Evolutionary conservation across 768 basidiomycete genomes (phyloP).

Genomic region (Lepiota venenata): DNA sequence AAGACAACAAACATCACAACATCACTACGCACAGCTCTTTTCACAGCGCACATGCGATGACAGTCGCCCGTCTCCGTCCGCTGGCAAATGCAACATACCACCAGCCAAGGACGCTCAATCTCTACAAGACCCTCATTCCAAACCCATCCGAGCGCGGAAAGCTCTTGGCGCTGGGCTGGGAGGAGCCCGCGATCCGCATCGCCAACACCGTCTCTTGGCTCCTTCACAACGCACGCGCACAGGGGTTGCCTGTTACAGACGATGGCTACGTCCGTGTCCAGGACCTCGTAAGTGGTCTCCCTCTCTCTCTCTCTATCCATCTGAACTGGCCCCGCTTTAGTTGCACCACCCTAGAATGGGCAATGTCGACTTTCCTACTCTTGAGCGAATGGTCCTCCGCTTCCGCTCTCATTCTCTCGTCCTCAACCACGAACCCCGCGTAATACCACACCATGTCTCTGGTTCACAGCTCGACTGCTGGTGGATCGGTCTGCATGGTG

Average conservation of each 20-base stretch:
- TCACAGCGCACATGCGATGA: no score
- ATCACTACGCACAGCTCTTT: no score
- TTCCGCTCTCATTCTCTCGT: conserved; percentile 61
- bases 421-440: conserved; percentile 19
- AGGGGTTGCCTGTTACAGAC: conserved; percentile 68
- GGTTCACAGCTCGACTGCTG: conserved; percentile 2
- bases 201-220: conserved; percentile 91
- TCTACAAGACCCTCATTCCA: background rate
- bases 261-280: conserved; percentile 86
- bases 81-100: conserved; percentile 8
- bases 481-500: conserved; percentile 1
- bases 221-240: conserved; percentile 79
- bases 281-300: conserved; percentile 64
- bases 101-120: background rate
- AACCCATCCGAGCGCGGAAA: conserved; percentile 25
- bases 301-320: background rate
- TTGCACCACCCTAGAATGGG: conserved; percentile 11
- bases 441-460: background rate
- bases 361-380: conserved; percentile 52
- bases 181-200: conserved; percentile 63
- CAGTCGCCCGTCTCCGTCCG: background rate
- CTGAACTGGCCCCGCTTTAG: no score
- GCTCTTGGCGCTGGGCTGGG: conserved; percentile 57
- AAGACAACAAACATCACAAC: background rate
- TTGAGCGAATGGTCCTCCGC: conserved; percentile 68